Percentiles rank a stretch among this genome's conserved stretches.
These are phyloP conservation scores for Jimgerdemannia lactiflua DNA, from an alignment of 192 early-diverging fungal species.

Conservation along the genomic window DNA sequence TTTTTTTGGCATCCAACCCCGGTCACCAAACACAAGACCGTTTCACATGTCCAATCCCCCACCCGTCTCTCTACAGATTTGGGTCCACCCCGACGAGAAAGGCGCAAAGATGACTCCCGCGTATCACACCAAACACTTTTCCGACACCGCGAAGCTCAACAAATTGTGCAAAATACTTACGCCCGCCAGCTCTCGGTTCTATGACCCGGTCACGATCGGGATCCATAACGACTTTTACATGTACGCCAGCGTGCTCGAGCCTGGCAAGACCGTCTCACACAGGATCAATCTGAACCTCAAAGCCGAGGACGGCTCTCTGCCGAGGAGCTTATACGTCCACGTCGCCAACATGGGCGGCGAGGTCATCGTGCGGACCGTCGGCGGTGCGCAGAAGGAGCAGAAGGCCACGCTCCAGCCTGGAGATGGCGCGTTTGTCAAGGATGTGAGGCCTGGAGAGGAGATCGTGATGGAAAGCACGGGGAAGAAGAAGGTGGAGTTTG, in stretches of 20 bases:
- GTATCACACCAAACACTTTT: slow-evolving; percentile 17
- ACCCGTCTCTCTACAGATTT: slow-evolving; percentile 23
- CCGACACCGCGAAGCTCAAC: slow-evolving; percentile 11
- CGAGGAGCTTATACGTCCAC: slow-evolving; percentile 17
- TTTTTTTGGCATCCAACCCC: too few species aligned
- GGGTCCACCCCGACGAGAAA: slow-evolving; percentile 20
- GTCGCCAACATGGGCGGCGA: neutral
- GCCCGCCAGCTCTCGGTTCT: neutral
- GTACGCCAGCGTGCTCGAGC: slow-evolving; percentile 16
- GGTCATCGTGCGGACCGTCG: neutral
- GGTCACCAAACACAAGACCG: too few species aligned
- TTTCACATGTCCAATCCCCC: too few species aligned
- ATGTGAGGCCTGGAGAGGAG: slow-evolving; percentile 12
- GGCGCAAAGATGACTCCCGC: neutral
- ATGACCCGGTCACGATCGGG: slow-evolving; percentile 3
- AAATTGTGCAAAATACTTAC: slow-evolving; percentile 6
- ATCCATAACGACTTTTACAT: slow-evolving; percentile 24
- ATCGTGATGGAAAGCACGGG: slow-evolving; percentile 13
- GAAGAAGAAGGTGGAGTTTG: slow-evolving; percentile 14
- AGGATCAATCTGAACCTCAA: neutral
- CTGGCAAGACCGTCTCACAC: slow-evolving; percentile 4
- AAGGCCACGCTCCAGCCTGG: slow-evolving; percentile 6
- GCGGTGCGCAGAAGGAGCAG: neutral
- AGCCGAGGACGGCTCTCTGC: neutral
- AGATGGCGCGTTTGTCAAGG: slow-evolving; percentile 22